Base-by-base conservation (phyloP, 768 basidiomycete species). In the Cyclocybe aegerita region DNA sequence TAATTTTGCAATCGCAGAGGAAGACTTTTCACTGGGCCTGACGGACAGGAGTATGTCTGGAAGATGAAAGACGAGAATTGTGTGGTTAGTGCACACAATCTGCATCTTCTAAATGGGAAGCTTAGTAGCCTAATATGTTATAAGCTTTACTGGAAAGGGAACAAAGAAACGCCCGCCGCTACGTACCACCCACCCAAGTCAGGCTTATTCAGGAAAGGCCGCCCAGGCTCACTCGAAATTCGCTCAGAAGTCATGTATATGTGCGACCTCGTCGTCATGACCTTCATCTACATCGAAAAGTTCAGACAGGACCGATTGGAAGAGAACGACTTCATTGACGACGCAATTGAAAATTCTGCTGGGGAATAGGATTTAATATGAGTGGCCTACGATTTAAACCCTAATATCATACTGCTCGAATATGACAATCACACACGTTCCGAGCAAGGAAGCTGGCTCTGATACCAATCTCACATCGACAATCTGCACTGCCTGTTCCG, bases 1-100 rank as follows among this genome's bases (percentile, higher is more conserved):
- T 23, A 3, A 23, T 23, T 23, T 23, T 23, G 43, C 41, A 43
- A 5, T n/a, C 23, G 15, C 4, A 14, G 12, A 34, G 7, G 8
- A 23, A 66, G 67, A n/a, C 57, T 63, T 6, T 73, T 73, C 39
- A 64, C 46, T 1, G 72, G 67, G 0, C 66, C 60, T 3, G 69
- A 72, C 43, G 55, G 55, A n/a, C 42, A 36, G 17, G 55, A 56
- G 15, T 56, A 56, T 35, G 30, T 14, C 8, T 56, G 55, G 50
- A 49, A 49, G 15, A 17, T 52, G 31, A 30, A 31, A 17, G 9
- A 16, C 4, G 14, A 29, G 4, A 43, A 29, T 5, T 50, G 47
- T 14, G 42, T 52, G 48, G 55, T 53, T 14, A 15, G 44, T n/a
- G n/a, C 35, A 9, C 41, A 37, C 2, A 12, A 23, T 23, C 4